Percentiles rank a stretch among this genome's conserved stretches.
phyloP scores from a whole-genome alignment of 2,329 filamentous ascomycete species.

The Cordyceps tenuipes region DNA sequence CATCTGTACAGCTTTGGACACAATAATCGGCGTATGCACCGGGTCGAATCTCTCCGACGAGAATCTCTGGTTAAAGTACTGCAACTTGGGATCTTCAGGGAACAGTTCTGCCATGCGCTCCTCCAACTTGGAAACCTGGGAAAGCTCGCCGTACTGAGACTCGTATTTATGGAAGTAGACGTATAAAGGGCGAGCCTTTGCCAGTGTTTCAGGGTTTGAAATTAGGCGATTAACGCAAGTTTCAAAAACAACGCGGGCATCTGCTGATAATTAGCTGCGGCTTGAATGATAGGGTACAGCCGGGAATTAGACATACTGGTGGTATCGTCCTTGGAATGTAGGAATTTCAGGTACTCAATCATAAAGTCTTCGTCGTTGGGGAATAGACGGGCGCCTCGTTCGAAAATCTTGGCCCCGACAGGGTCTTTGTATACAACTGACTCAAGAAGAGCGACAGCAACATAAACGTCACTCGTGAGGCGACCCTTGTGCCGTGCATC shows the following conservation, averaged over 20 bases:
- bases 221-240: slow-evolving; percentile 80
- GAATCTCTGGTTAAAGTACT: slow-evolving; percentile 70
- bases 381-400: slow-evolving; percentile 86
- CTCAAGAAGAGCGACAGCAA: slow-evolving; percentile 86
- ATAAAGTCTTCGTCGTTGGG: slow-evolving; percentile 90
- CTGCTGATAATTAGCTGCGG: slow-evolving; percentile 35
- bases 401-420: slow-evolving; percentile 90
- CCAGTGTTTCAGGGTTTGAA: slow-evolving; percentile 62
- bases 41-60: slow-evolving; percentile 68
- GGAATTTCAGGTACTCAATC: slow-evolving; percentile 89
- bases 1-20: slow-evolving; percentile 74
- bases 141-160: slow-evolving; percentile 84
- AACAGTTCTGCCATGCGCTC: slow-evolving; percentile 90
- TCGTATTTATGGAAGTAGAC: slow-evolving; percentile 93
- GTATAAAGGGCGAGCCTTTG: slow-evolving; percentile 78
- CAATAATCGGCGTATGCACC: slow-evolving; percentile 68
- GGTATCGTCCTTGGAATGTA: slow-evolving; percentile 85
- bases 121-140: slow-evolving; percentile 85
- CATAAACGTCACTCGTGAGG: slow-evolving; percentile 89
- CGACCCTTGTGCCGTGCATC: slow-evolving; percentile 82
- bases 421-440: slow-evolving; percentile 93
- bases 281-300: too few species aligned
- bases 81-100: slow-evolving; percentile 72
- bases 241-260: slow-evolving; percentile 93
- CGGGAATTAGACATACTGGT: slow-evolving; percentile 59